phyloP scores from a whole-genome alignment of 495 filamentous ascomycete genomes.

The Tuber indicum region DNA sequence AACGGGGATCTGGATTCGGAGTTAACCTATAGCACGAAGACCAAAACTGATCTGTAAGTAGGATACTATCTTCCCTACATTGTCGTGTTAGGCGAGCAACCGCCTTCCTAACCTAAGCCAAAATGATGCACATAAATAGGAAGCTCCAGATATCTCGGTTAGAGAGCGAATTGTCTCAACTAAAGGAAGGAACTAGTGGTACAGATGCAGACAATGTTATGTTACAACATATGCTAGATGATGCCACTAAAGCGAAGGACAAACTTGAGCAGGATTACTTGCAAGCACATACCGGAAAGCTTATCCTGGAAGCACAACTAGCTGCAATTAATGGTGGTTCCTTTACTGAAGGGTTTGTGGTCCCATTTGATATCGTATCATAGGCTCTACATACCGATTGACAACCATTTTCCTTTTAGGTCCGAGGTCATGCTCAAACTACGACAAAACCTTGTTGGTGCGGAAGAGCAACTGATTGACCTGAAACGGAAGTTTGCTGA shows the following conservation, averaged over 20 bases:
- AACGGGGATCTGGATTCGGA: slow-evolving; percentile 41
- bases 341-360: slow-evolving; percentile 41
- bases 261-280: slow-evolving; percentile 42
- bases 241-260: slow-evolving; percentile 35
- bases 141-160: slow-evolving; percentile 40
- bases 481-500: slow-evolving; percentile 37
- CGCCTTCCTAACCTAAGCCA: slow-evolving; percentile 12
- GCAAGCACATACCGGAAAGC: slow-evolving; percentile 38
- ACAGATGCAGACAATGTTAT: slow-evolving; percentile 37
- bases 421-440: slow-evolving; percentile 42
- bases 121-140: slow-evolving; percentile 7
- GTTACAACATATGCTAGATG: slow-evolving; percentile 39
- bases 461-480: slow-evolving; percentile 37
- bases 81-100: neutral
- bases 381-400: slow-evolving; percentile 32
- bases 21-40: slow-evolving; percentile 35
- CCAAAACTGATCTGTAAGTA: slow-evolving; percentile 38
- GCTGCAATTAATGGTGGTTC: slow-evolving; percentile 37
- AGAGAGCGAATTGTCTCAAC: slow-evolving; percentile 36
- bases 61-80: neutral
- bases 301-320: slow-evolving; percentile 43
- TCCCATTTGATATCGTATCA: slow-evolving; percentile 6
- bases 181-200: slow-evolving; percentile 34
- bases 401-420: slow-evolving; percentile 30
- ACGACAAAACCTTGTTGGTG: slow-evolving; percentile 38